These are phyloP conservation scores for Kalmusia sp. DNA, from an alignment of 2,329 filamentous ascomycete genomes.

Conservation along the genomic window DNA sequence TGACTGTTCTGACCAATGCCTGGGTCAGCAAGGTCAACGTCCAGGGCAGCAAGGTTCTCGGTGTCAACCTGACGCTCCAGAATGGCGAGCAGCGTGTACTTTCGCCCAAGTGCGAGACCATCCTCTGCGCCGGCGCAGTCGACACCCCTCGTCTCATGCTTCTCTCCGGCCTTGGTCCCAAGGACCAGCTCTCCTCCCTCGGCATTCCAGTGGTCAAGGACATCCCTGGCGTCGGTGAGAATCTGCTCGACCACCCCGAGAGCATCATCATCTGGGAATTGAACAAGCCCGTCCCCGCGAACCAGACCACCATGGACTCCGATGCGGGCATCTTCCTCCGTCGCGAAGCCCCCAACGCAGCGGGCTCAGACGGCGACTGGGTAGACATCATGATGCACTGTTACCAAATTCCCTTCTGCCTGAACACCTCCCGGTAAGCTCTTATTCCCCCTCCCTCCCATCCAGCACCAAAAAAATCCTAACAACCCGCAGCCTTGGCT, in stretches of 20 bases:
- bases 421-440: constrained; percentile 74
- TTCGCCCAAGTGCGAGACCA: constrained; percentile 74
- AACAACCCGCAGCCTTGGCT: constrained; percentile 65
- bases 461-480: background rate
- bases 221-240: constrained; percentile 68
- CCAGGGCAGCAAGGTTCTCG: constrained; percentile 71
- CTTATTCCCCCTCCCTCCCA: background rate
- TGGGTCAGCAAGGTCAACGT: constrained; percentile 87
- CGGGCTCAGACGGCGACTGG: constrained; percentile 72
- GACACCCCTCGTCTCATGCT: constrained; percentile 76
- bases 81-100: constrained; percentile 63
- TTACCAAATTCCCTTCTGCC: constrained; percentile 91
- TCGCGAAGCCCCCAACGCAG: constrained; percentile 74
- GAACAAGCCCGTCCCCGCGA: constrained; percentile 75
- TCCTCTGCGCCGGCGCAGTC: constrained; percentile 80
- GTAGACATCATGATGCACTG: constrained; percentile 96
- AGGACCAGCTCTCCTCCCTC: constrained; percentile 54
- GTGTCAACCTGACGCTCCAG: constrained; percentile 73
- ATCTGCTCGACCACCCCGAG: constrained; percentile 70
- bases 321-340: constrained; percentile 89
- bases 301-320: constrained; percentile 90
- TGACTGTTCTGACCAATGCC: constrained; percentile 85
- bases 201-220: constrained; percentile 64
- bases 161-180: constrained; percentile 58
- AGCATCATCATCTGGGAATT: constrained; percentile 79